Evolutionary conservation across 208 protist genomes (phyloP).

Genomic region (Trypanosoma boissoni): DNA sequence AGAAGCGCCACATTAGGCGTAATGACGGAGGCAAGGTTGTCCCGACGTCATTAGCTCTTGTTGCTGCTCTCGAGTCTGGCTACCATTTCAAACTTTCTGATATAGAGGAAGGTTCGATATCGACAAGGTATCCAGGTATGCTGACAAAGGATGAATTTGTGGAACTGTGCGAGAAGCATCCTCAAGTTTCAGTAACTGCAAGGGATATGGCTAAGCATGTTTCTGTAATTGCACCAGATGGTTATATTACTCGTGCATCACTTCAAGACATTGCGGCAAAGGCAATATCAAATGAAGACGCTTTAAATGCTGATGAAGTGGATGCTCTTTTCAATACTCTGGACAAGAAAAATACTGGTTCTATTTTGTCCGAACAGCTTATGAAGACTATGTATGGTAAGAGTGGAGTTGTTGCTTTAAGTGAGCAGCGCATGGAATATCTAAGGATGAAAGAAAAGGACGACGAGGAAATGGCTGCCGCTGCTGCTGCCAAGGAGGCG

Average conservation of each 20-base stretch:
- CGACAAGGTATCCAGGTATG: conserved; percentile 54
- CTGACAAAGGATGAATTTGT: conserved; percentile 76
- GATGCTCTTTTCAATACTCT: conserved; percentile 76
- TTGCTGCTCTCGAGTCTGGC: conserved; percentile 80
- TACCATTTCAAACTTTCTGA: conserved; percentile 55
- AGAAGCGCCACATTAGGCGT: conserved; percentile 57
- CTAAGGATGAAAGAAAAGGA: conserved; percentile 22
- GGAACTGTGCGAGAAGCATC: conserved; percentile 61
- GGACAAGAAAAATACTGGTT: conserved; percentile 69
- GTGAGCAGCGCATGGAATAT: conserved; percentile 46
- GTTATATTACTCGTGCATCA: conserved; percentile 70
- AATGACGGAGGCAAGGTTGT: conserved; percentile 68
- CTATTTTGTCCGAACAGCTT: conserved; percentile 60
- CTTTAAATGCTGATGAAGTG: conserved; percentile 64
- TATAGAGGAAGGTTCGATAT: conserved; percentile 52
- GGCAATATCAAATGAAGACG: conserved; percentile 31
- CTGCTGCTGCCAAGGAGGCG: conserved; percentile 17
- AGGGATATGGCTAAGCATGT: conserved; percentile 68
- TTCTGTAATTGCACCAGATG: conserved; percentile 60
- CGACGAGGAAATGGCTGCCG: background rate
- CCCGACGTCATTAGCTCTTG: conserved; percentile 51
- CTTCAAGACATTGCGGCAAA: conserved; percentile 61
- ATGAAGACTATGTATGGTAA: conserved; percentile 80
- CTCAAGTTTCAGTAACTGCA: conserved; percentile 37
- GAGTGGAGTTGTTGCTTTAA: conserved; percentile 42